phyloP scores from a whole-genome alignment of 345 rosid genomes.

The Ceriops tagal region DNA sequence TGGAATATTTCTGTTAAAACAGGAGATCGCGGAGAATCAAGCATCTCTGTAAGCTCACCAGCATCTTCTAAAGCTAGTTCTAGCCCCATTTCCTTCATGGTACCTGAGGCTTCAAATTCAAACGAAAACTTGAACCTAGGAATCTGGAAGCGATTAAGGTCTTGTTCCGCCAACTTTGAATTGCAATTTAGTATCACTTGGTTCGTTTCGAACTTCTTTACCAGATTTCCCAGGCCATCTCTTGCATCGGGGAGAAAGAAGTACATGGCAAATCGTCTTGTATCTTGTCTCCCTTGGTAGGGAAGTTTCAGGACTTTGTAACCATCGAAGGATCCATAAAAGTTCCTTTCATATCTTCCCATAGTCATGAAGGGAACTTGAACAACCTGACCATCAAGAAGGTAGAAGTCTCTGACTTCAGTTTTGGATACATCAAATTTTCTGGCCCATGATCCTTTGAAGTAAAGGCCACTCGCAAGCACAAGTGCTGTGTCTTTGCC shows the following conservation, averaged over 20 bases:
- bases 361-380: constrained; percentile 32
- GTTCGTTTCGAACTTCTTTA: constrained; percentile 11
- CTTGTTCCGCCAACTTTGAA: not conserved
- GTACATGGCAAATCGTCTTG: constrained; percentile 23
- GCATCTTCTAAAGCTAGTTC: constrained; percentile 12
- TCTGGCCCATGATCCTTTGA: constrained; percentile 34
- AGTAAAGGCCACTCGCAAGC: constrained; percentile 39
- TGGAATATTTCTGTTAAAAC: constrained; percentile 22
- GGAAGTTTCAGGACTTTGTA: constrained; percentile 28
- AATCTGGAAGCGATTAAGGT: constrained; percentile 22
- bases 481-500: constrained; percentile 11
- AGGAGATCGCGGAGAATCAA: constrained; percentile 6
- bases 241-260: constrained; percentile 29
- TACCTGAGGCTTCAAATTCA: constrained; percentile 25
- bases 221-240: constrained; percentile 15
- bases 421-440: constrained; percentile 24
- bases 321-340: constrained; percentile 16
- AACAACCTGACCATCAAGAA: constrained; percentile 18
- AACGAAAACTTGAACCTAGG: constrained; percentile 29
- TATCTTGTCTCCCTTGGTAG: constrained; percentile 22
- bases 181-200: constrained; percentile 16
- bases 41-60: constrained; percentile 27
- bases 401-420: constrained; percentile 18
- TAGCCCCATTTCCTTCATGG: constrained; percentile 23
- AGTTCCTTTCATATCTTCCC: constrained; percentile 2